Conservation (phyloP, 768 basidiomycete genomes). For the Boletus rubropictus region DNA sequence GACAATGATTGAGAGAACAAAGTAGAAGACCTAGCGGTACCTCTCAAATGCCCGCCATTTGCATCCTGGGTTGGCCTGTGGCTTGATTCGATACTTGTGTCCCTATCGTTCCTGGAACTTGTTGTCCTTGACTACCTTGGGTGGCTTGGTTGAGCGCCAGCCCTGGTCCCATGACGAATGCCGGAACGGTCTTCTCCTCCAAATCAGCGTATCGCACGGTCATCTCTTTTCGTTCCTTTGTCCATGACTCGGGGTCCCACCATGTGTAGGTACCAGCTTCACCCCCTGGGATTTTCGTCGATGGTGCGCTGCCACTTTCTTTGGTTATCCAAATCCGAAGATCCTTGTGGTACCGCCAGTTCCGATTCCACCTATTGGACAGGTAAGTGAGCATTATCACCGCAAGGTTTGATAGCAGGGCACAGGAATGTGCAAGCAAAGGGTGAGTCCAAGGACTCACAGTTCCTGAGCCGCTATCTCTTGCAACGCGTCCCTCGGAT, state of each 20-base stretch:
- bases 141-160: conserved; percentile 35
- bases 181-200: conserved; percentile 65
- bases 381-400: conserved; percentile 4
- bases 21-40: conserved; percentile 8
- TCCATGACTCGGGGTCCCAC: conserved; percentile 81
- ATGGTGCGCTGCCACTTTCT: conserved; percentile 71
- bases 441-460: conserved; percentile 45
- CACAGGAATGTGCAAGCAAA: conserved; percentile 7
- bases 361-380: conserved; percentile 71
- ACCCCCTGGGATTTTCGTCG: conserved; percentile 71
- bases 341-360: conserved; percentile 96
- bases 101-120: conserved; percentile 31
- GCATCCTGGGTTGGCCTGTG: conserved; percentile 29
- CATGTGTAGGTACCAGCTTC: conserved; percentile 87
- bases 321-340: conserved; percentile 80
- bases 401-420: neutral
- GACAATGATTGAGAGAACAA: conserved; percentile 6
- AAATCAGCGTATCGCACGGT: conserved; percentile 68
- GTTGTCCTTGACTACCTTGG: conserved; percentile 35
- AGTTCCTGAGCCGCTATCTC: conserved; percentile 94
- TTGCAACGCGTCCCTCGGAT: conserved; percentile 86
- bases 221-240: conserved; percentile 73
- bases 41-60: conserved; percentile 31
- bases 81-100: conserved; percentile 24
- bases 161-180: conserved; percentile 50